Evolutionary conservation across 1,139 yeast genomes (phyloP).

Genomic region (Entelexis paramagnoliae): DNA sequence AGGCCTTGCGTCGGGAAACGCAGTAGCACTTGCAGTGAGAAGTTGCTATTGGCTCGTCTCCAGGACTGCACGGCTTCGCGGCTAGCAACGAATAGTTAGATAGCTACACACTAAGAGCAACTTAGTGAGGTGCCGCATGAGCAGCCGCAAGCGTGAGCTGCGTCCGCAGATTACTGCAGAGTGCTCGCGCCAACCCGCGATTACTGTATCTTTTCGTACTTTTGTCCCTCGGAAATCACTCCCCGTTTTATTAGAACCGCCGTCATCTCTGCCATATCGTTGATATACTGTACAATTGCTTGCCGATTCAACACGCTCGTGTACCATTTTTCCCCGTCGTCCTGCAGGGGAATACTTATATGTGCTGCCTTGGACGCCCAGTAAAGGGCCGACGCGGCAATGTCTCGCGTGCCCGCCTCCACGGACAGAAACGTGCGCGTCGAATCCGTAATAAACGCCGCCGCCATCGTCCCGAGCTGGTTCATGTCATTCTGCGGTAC

Average conservation of each 20-base stretch:
- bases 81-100: too few species aligned
- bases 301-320: conserved; percentile 25
- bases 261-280: conserved; percentile 30
- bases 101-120: too few species aligned
- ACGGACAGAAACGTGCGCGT: conserved; percentile 33
- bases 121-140: too few species aligned
- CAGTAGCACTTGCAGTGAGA: too few species aligned
- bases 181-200: background rate
- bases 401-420: conserved; percentile 27
- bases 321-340: conserved; percentile 29
- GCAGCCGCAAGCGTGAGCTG: too few species aligned
- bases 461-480: conserved; percentile 30
- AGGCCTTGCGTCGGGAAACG: too few species aligned
- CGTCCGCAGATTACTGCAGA: too few species aligned
- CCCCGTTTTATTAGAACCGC: conserved; percentile 16
- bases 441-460: conserved; percentile 35
- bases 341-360: conserved; percentile 15
- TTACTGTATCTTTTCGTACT: conserved; percentile 16
- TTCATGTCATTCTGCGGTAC: conserved; percentile 20
- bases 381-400: conserved; percentile 35
- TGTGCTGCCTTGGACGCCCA: conserved; percentile 29
- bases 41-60: too few species aligned
- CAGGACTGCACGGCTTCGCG: too few species aligned
- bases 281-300: conserved; percentile 27
- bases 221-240: conserved; percentile 18